Conservation (phyloP, 1,284 basidiomycete genomes). For the Ustilago cynodontis region DNA sequence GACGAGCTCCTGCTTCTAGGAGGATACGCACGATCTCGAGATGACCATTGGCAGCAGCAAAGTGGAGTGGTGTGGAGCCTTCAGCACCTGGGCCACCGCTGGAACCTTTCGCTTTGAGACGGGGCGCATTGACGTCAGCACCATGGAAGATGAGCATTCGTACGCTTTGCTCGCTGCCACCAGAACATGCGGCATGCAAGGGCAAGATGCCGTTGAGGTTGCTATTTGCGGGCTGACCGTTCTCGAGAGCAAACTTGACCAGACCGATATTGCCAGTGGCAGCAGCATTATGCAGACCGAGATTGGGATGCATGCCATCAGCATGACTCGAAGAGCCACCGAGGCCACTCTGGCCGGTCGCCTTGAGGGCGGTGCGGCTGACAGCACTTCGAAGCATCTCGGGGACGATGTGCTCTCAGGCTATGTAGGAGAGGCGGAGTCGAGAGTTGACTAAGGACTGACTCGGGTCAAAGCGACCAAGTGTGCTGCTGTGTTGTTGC, state of each 20-base stretch:
- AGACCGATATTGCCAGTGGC: slow-evolving; percentile 64
- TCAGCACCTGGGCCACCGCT: slow-evolving; percentile 55
- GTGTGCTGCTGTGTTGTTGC: not conserved
- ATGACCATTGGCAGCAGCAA: slow-evolving; percentile 68
- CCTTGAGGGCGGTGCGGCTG: slow-evolving; percentile 47
- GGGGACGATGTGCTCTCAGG: not conserved
- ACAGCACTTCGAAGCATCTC: slow-evolving; percentile 47
- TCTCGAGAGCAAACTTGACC: slow-evolving; percentile 66
- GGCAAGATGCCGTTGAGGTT: slow-evolving; percentile 65
- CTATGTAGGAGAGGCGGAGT: not conserved
- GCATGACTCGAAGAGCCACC: slow-evolving; percentile 27
- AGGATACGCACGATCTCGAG: slow-evolving; percentile 58
- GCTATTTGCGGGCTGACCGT: slow-evolving; percentile 61
- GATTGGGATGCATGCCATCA: slow-evolving; percentile 49
- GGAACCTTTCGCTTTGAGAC: slow-evolving; percentile 43
- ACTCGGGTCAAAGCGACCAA: not conserved
- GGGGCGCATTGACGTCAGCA: slow-evolving; percentile 62
- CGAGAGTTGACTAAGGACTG: not conserved
- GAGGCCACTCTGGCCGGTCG: slow-evolving; percentile 39
- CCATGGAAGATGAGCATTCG: slow-evolving; percentile 63
- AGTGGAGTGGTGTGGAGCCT: slow-evolving; percentile 66
- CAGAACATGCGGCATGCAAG: slow-evolving; percentile 64
- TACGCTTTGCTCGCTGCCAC: slow-evolving; percentile 57
- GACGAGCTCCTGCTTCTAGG: slow-evolving; percentile 60
- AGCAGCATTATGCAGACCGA: slow-evolving; percentile 64